Percentiles rank a stretch among this genome's conserved stretches.
Evolutionary conservation across 2,329 filamentous ascomycete genomes (phyloP).

Genomic region (Pestalotiopsis sp.): DNA sequence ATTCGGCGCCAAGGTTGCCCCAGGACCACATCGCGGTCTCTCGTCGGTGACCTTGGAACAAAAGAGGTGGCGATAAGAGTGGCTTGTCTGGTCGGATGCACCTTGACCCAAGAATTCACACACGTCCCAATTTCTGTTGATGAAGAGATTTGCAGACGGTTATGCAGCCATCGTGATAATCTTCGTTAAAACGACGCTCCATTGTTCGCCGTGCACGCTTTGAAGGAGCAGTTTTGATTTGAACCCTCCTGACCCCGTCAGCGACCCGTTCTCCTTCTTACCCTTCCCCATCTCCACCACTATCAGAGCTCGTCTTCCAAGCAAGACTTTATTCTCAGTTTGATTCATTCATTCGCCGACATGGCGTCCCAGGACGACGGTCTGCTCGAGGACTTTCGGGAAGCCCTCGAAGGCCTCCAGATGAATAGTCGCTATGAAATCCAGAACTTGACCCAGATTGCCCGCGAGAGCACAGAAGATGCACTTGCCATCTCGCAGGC

Average conservation of each 20-base stretch:
- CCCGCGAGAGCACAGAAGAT: constrained; percentile 95
- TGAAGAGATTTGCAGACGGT: constrained; percentile 18
- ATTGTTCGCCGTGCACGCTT: constrained; percentile 18
- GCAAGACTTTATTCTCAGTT: neutral
- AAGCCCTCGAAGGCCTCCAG: constrained; percentile 88
- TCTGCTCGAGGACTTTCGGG: constrained; percentile 93
- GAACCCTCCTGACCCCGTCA: neutral
- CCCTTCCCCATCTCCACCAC: constrained; percentile 12
- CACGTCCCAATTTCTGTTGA: constrained; percentile 18
- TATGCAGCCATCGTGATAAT: constrained; percentile 17
- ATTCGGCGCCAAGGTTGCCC: neutral
- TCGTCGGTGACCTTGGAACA: neutral
- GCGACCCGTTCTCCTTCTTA: neutral
- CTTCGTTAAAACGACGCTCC: constrained; percentile 15
- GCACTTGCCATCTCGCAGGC: constrained; percentile 90
- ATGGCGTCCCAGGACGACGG: constrained; percentile 68
- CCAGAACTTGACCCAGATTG: constrained; percentile 95
- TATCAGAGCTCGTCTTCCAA: neutral
- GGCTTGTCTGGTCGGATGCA: neutral
- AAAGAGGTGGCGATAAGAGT: neutral
- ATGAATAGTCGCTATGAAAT: constrained; percentile 94
- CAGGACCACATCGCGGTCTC: neutral
- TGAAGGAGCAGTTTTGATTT: constrained; percentile 11
- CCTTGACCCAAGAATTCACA: constrained; percentile 10
- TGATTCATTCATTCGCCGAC: constrained; percentile 12